Base-by-base conservation (phyloP, 75 land plant species). In the Adiantum capillusveneris region DNA sequence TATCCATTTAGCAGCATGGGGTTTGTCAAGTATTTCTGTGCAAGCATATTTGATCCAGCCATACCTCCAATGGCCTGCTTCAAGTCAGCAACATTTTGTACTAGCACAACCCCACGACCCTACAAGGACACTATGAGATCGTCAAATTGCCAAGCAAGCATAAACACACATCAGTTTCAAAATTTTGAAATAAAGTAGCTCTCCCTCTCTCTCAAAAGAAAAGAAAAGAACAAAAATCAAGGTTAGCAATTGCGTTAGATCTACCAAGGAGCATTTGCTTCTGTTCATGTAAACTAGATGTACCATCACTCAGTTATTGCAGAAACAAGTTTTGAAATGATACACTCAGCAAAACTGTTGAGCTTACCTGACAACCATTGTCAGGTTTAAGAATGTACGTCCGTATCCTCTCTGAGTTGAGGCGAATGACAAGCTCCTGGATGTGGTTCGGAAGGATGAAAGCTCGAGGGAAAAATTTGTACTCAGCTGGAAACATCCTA, bases 351-450 rank as follows among this genome's bases (percentile, higher is more conserved):
- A 34, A 34, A 9, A 25, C 18, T 24, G 7, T 20, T 2, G 6
- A 24, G 31, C 9, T 45, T 52, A 71, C 74, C 68, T 71, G 74
- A 43, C 66, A 65, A 24, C 74, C 74, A 57, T 64, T 71, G 55
- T 71, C 74, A 39, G 74, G 74, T 56, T 71, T 71, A 53, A 71
- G 74, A 12, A 71, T 71, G 30, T 64, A 71, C 1, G 74, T 71
- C 20, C 56, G 24, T 16, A 58, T 11, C 49, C 65, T 71, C 7
- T 46, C 56, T 16, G 57, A 30, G 29, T 30, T 64, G 30, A 71
- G 49, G 20, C 61, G 48, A 20, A 31, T 39, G 16, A 71, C 6
- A 17, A 71, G 58, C 25, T 65, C 50, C 26, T 48, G 54, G 21
- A 71, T 48, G 25, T 71, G 74, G 46, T 64, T 65, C 6, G 72